Percentiles rank a stretch among this genome's conserved stretches.
These are phyloP conservation scores for Picea glauca DNA, from an alignment of 75 land plant genomes.

Conservation along the genomic window DNA sequence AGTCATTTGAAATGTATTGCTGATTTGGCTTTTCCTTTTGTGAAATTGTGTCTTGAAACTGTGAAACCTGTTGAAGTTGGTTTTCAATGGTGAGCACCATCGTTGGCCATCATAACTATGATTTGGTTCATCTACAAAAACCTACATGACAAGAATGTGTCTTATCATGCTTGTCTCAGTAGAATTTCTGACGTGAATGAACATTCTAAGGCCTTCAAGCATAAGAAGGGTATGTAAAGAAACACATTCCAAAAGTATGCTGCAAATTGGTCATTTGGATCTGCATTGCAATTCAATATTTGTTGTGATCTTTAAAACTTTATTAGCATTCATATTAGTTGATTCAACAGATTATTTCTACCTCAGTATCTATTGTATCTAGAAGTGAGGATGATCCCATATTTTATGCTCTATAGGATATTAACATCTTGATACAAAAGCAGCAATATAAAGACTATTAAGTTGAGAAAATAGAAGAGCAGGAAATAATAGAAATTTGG, in stretches of 20 bases:
- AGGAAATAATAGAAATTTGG: no score
- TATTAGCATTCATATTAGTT: not conserved
- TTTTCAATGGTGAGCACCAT: not conserved
- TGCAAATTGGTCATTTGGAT: not conserved
- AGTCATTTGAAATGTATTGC: no score
- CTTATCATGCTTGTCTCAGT: not conserved
- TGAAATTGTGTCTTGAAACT: no score
- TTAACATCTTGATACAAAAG: no score
- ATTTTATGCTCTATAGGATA: not conserved
- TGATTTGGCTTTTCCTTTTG: no score
- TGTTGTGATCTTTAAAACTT: not conserved
- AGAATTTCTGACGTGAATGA: not conserved
- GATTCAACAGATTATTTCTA: not conserved
- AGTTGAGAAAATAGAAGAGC: no score
- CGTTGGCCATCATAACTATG: not conserved
- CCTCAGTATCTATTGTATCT: not conserved
- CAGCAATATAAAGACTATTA: no score
- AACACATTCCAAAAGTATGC: not conserved
- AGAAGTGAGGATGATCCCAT: not conserved
- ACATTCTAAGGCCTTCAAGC: not conserved
- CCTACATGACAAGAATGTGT: not conserved
- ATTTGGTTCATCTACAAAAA: not conserved
- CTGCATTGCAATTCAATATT: not conserved
- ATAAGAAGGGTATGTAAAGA: not conserved
- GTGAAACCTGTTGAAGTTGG: no score